Evolutionary conservation across 495 filamentous ascomycete genomes (phyloP).

Genomic region (Penicillium macrosclerotiorum): DNA sequence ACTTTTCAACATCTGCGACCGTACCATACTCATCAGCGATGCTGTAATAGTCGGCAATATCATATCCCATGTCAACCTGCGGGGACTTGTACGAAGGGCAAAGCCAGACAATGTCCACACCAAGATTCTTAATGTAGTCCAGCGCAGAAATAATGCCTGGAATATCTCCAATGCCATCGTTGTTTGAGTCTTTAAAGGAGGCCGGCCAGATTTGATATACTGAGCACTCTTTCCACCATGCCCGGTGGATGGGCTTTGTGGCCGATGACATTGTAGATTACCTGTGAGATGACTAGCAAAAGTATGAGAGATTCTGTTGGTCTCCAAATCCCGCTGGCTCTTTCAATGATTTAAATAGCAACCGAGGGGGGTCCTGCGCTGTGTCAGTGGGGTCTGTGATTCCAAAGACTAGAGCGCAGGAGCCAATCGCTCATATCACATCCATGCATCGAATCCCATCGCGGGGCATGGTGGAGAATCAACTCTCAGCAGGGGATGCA

Average conservation of each 20-base stretch:
- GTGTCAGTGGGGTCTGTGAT: constrained; percentile 6
- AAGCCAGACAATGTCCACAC: constrained; percentile 66
- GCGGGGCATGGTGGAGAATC: constrained; percentile 31
- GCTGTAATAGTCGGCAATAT: constrained; percentile 66
- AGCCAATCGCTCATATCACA: constrained; percentile 14
- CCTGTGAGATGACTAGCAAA: neutral
- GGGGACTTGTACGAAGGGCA: constrained; percentile 68
- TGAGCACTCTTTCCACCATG: constrained; percentile 55
- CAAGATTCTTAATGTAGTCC: constrained; percentile 62
- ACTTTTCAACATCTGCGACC: constrained; percentile 61
- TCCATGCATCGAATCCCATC: constrained; percentile 18
- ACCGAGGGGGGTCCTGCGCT: neutral
- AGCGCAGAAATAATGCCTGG: constrained; percentile 64
- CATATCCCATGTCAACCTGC: constrained; percentile 60
- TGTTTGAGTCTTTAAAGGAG: constrained; percentile 64
- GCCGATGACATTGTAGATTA: constrained; percentile 25
- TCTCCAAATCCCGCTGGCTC: neutral
- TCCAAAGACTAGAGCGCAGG: neutral
- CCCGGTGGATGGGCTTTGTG: constrained; percentile 36
- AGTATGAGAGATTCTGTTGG: neutral
- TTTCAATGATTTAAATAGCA: neutral
- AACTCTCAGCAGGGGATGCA: constrained; percentile 10
- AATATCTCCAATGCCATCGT: constrained; percentile 67
- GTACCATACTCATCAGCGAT: constrained; percentile 62
- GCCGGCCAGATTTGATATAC: constrained; percentile 74